Base-by-base conservation (phyloP, 2,329 filamentous ascomycete genomes). In the Apiospora saccharicola region DNA sequence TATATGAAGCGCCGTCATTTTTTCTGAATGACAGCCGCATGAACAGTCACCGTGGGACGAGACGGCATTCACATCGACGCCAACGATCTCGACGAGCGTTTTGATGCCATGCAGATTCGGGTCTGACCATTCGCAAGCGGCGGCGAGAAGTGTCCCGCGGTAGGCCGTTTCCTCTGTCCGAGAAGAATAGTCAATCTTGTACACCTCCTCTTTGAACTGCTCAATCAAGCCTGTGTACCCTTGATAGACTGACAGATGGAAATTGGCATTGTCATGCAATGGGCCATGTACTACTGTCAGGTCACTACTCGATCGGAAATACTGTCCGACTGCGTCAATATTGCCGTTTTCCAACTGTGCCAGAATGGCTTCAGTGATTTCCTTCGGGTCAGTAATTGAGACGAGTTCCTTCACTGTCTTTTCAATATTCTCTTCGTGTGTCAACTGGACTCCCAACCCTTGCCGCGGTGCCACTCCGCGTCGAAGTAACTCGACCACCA, bases 31-130 rank as follows among this genome's bases (percentile, higher is more conserved):
- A 14, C 43, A 13, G 43, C 43, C 43, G 43, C 16, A 44, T 44
- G 13, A 16, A 44, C 10, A 44, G 5, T 16, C 13, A 44, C 43
- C 43, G 26, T 5, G 51, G 16, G 26, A 16, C 13, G 51, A 53
- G n/a, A 68, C 46, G 8, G 67, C 46, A 6, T 44, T 68, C 24
- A 47, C 67, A 47, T 68, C n/a, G 41, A 68, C 41, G 7, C 67
- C 67, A 8, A 47, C 34, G 12, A 6, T 46, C 10, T 68, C 41
- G n/a, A 68, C 41, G 7, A 68, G 67, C 19, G 67, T 47, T 46
- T 47, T 24, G 30, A 68, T 68, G 12, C 46, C 46, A 13, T 46
- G 67, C 1, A 68, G n/a, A 5, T 34, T 68, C 7, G 67, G 67
- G 5, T 53, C 24, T 53, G 3, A 4, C 24, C 24, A 14, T 12